Evolutionary conservation across 805 yeast species (phyloP).

Genomic region (Aciculoconidium aculeatum): DNA sequence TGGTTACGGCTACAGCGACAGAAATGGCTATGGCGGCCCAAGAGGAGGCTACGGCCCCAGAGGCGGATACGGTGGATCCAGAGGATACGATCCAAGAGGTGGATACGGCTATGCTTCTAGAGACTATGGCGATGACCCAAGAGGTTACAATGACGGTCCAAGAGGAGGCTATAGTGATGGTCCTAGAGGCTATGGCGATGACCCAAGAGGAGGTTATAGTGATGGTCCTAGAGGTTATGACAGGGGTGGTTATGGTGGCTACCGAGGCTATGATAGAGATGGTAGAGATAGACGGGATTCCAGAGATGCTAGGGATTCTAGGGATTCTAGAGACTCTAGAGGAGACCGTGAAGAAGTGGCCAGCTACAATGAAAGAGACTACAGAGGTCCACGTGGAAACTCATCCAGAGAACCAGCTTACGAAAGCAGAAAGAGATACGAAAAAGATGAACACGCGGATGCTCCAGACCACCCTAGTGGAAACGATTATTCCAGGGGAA

Average conservation of each 20-base stretch:
- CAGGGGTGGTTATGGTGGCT: conserved; percentile 14
- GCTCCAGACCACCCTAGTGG: conserved; percentile 8
- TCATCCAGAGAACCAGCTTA: conserved; percentile 13
- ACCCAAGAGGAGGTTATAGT: conserved; percentile 6
- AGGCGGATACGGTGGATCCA: conserved; percentile 17
- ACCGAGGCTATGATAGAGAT: no score
- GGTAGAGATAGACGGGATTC: no score
- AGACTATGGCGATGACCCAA: conserved; percentile 11
- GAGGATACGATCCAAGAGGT: conserved; percentile 11
- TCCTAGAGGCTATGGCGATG: conserved; percentile 20
- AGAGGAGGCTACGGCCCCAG: conserved; percentile 11
- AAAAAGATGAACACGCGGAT: conserved; percentile 5
- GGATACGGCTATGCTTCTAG: conserved; percentile 17
- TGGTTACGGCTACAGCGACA: conserved; percentile 12
- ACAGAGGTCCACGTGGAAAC: conserved; percentile 14
- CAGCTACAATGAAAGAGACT: conserved; percentile 11
- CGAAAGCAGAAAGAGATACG: conserved; percentile 10
- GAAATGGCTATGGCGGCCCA: neutral
- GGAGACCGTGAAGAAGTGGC: conserved; percentile 10
- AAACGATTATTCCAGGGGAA: conserved; percentile 19
- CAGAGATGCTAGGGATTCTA: conserved; percentile 2
- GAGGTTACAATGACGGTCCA: neutral
- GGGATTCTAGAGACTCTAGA: conserved; percentile 14
- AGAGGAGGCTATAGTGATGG: conserved; percentile 9
- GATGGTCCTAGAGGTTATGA: conserved; percentile 15